Evolutionary conservation across 2,329 filamentous ascomycete genomes (phyloP).

Genomic region (Paracoccidioides lutzii): DNA sequence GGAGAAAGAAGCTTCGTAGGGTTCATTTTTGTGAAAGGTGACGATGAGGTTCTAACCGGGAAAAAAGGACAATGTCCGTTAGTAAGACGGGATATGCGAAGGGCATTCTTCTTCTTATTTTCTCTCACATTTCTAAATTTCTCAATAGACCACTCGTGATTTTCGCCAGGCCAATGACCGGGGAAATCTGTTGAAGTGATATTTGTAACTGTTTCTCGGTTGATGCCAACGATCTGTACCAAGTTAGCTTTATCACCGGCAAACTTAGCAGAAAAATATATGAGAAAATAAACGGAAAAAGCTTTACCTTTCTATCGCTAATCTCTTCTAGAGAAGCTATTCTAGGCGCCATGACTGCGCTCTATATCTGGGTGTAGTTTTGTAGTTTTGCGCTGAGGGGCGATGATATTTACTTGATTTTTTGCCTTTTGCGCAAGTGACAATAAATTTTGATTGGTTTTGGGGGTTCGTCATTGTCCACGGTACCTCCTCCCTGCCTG

Average conservation of each 20-base stretch:
- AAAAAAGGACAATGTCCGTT: slow-evolving; percentile 1
- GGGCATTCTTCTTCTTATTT: not conserved
- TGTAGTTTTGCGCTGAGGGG: too few relatives aligned
- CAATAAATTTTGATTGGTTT: not conserved
- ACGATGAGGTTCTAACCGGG: slow-evolving; percentile 50
- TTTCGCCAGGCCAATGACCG: slow-evolving; percentile 78
- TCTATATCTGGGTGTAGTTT: slow-evolving; percentile 12
- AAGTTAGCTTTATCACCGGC: not conserved
- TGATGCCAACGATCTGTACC: slow-evolving; percentile 68
- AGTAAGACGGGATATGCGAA: not conserved
- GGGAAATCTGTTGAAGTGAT: slow-evolving; percentile 86
- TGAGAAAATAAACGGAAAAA: not conserved
- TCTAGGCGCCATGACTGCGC: slow-evolving; percentile 29
- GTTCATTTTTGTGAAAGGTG: slow-evolving; percentile 71
- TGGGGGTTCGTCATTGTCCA: not conserved
- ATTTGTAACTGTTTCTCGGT: slow-evolving; percentile 80
- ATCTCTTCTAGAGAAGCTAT: slow-evolving; percentile 32
- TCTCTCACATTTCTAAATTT: slow-evolving; percentile 49
- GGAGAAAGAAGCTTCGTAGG: slow-evolving; percentile 71
- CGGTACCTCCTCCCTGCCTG: not conserved
- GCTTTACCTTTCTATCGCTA: slow-evolving; percentile 30
- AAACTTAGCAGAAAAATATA: not conserved
- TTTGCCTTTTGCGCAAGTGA: not conserved
- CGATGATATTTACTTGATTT: not conserved
- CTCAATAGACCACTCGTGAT: slow-evolving; percentile 64